phyloP scores from a whole-genome alignment of 345 rosid species.

The Salix viminalis region DNA sequence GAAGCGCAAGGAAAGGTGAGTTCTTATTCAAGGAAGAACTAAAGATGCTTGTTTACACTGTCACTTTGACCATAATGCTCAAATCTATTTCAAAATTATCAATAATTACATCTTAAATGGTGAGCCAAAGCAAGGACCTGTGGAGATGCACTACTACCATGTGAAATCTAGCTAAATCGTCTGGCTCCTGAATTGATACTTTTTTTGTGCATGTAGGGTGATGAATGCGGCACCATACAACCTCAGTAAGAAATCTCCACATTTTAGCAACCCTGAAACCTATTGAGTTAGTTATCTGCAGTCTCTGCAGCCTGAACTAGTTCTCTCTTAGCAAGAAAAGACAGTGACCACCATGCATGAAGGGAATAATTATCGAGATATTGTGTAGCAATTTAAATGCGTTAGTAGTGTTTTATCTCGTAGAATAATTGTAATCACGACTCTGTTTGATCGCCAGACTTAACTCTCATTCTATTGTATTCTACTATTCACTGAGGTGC shows the following conservation, averaged over 20 bases:
- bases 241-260: slow-evolving; percentile 39
- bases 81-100: neutral
- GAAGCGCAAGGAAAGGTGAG: slow-evolving; percentile 92
- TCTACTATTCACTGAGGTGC: too few relatives aligned
- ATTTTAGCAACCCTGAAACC: slow-evolving; percentile 22
- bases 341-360: neutral
- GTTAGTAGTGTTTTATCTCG: slow-evolving; percentile 7
- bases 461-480: neutral
- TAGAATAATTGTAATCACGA: slow-evolving; percentile 10
- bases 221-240: slow-evolving; percentile 56
- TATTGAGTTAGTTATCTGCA: slow-evolving; percentile 31
- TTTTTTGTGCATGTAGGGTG: slow-evolving; percentile 37
- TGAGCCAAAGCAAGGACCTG: neutral
- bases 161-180: neutral
- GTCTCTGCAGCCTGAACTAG: slow-evolving; percentile 8
- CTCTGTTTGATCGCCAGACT: slow-evolving; percentile 3
- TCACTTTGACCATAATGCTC: neutral
- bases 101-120: neutral
- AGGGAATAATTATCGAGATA: slow-evolving; percentile 5
- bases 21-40: neutral
- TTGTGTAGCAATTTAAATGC: slow-evolving; percentile 12
- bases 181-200: neutral
- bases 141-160: neutral
- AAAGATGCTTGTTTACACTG: neutral
- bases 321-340: slow-evolving; percentile 1